Conservation (phyloP, 169 alveolate genomes). For the Hepatocystis sp. region DNA sequence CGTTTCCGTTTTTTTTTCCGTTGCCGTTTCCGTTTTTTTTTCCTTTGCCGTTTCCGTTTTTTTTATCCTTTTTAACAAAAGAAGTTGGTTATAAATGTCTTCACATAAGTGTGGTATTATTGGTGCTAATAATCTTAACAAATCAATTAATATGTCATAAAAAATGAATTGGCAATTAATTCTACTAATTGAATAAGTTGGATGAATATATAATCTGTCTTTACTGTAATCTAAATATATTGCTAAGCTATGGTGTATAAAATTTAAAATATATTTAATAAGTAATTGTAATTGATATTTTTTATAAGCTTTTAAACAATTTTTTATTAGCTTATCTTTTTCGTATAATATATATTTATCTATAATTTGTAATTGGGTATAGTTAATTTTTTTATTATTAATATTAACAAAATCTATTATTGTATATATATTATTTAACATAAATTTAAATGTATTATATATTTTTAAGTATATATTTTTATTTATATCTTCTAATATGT, state of each 20-base stretch:
- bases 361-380: conserved; percentile 34
- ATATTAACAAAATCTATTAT: too few relatives aligned
- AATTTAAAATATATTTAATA: conserved; percentile 34
- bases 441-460: conserved; percentile 57
- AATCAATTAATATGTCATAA: conserved; percentile 9
- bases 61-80: neutral
- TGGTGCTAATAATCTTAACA: conserved; percentile 47
- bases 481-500: conserved; percentile 47
- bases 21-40: neutral
- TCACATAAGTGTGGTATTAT: conserved; percentile 67
- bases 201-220: conserved; percentile 62
- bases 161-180: conserved; percentile 53
- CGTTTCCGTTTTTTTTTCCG: too few relatives aligned
- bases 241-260: conserved; percentile 54
- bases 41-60: neutral
- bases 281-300: conserved; percentile 42
- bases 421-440: conserved; percentile 48
- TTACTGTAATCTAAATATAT: conserved; percentile 60
- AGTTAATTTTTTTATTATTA: conserved; percentile 5
- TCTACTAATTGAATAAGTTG: conserved; percentile 45
- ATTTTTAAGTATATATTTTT: conserved; percentile 51
- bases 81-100: conserved; percentile 28
- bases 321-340: conserved; percentile 24
- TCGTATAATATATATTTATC: conserved; percentile 43
- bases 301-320: conserved; percentile 17